Evolutionary conservation across 352 stramenopile genomes (phyloP).

Genomic region (Pythium diclinum): DNA sequence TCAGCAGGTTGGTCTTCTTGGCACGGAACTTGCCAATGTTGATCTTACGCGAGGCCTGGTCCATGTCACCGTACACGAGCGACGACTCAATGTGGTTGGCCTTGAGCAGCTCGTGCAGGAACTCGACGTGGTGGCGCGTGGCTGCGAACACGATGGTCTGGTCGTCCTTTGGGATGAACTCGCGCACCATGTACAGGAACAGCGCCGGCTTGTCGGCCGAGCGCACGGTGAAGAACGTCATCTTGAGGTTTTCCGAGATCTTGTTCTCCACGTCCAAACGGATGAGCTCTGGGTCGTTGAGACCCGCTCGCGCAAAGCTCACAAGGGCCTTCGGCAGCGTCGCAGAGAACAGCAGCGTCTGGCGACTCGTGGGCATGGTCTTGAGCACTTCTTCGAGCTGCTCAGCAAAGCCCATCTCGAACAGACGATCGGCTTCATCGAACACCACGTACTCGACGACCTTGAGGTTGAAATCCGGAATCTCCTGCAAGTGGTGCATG

Average conservation of each 20-base stretch:
- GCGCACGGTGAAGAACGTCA: constrained; percentile 96
- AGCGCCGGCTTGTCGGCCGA: constrained; percentile 94
- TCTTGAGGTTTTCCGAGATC: constrained; percentile 97
- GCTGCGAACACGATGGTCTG: constrained; percentile 98
- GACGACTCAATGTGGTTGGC: constrained; percentile 84
- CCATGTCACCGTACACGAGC: constrained; percentile 94
- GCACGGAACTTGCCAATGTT: constrained; percentile 89
- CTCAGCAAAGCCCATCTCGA: constrained; percentile 99
- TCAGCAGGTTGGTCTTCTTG: constrained; percentile 88
- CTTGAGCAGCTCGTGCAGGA: constrained; percentile 92
- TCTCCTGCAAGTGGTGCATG: constrained; percentile 93
- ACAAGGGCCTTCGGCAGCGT: constrained; percentile 97
- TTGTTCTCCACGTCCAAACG: constrained; percentile 97
- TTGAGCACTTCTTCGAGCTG: constrained; percentile 95
- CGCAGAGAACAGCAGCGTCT: constrained; percentile 94
- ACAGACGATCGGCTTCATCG: constrained; percentile 98
- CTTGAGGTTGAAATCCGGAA: constrained; percentile 92
- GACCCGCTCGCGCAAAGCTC: constrained; percentile 97
- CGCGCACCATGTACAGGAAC: constrained; percentile 95
- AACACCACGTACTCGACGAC: constrained; percentile 94
- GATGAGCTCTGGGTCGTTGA: constrained; percentile 96
- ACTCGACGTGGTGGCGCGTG: constrained; percentile 98
- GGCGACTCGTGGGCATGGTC: constrained; percentile 82
- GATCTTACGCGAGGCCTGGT: constrained; percentile 88
- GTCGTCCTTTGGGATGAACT: constrained; percentile 91